These are phyloP conservation scores for Acacia acuminata DNA, from an alignment of 306 rosid genomes.

Conservation along the genomic window DNA sequence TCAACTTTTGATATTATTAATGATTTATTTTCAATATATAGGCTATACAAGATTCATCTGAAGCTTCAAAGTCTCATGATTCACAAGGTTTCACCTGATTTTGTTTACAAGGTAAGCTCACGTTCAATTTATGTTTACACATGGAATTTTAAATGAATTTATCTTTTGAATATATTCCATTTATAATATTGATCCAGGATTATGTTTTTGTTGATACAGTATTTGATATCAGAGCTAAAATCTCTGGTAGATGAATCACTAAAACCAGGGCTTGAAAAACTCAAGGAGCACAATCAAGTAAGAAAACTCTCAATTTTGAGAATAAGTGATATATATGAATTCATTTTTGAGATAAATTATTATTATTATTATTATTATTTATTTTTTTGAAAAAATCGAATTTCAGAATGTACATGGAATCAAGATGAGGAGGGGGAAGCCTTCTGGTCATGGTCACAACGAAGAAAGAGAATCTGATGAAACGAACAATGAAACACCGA, in stretches of 20 bases:
- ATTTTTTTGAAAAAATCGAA: no score
- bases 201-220: no score
- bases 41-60: slow-evolving; percentile 65
- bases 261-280: slow-evolving; percentile 44
- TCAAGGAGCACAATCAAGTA: no score
- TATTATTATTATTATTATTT: no score
- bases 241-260: slow-evolving; percentile 42
- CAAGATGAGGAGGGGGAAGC: slow-evolving; percentile 41
- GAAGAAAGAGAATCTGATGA: slow-evolving; percentile 19
- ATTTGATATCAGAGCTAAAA: no score
- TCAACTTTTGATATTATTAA: neutral
- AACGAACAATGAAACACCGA: slow-evolving; percentile 15
- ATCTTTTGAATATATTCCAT: no score
- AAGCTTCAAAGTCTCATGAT: slow-evolving; percentile 64
- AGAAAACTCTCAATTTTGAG: neutral
- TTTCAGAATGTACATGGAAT: slow-evolving; percentile 52
- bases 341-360: neutral
- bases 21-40: slow-evolving; percentile 23
- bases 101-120: slow-evolving; percentile 57
- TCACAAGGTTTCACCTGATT: slow-evolving; percentile 60
- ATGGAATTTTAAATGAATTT: no score
- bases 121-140: neutral
- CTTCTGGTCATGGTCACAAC: slow-evolving; percentile 6
- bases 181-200: no score
- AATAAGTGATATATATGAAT: neutral